Evolutionary conservation across 2,329 filamentous ascomycete genomes (phyloP).

Genomic region (Pyricularia grisea): DNA sequence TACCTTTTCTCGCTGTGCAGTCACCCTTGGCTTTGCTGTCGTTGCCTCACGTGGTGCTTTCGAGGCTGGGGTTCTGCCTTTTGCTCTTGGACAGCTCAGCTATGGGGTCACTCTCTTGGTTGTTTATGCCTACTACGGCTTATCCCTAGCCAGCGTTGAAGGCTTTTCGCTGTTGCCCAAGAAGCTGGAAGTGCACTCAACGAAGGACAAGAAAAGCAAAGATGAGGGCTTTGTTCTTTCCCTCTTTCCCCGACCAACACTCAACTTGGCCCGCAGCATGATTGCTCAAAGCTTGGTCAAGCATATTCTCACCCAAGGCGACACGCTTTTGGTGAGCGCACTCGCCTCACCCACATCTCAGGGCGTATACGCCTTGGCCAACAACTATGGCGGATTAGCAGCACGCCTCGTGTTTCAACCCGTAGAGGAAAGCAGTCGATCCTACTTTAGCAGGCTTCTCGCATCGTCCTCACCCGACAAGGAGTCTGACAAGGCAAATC

Average conservation of each 20-base stretch:
- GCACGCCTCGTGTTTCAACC: conserved; percentile 90
- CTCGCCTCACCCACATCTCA: conserved; percentile 73
- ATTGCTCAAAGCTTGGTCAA: conserved; percentile 86
- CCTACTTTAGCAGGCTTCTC: conserved; percentile 78
- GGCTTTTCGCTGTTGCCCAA: conserved; percentile 61
- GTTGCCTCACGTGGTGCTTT: conserved; percentile 30
- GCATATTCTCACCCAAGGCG: conserved; percentile 87
- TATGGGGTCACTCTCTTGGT: conserved; percentile 62
- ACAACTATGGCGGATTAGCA: conserved; percentile 86
- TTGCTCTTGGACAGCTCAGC: conserved; percentile 74
- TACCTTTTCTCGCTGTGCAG: conserved; percentile 65
- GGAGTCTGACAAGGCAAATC: conserved; percentile 7
- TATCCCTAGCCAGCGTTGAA: conserved; percentile 40
- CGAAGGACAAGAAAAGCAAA: conserved; percentile 7
- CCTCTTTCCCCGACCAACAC: conserved; percentile 60
- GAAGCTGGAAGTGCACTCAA: conserved; percentile 17
- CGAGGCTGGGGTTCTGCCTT: conserved; percentile 71
- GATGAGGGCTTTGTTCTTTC: conserved; percentile 37
- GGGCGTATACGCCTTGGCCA: conserved; percentile 84
- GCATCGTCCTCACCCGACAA: conserved; percentile 17
- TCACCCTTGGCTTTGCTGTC: conserved; percentile 63
- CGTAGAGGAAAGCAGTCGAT: conserved; percentile 86
- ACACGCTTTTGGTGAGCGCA: conserved; percentile 76
- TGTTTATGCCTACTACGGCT: conserved; percentile 60
- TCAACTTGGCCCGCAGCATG: conserved; percentile 69